phyloP scores from a whole-genome alignment of 192 early-diverging fungal species.

The Mortierella antarctica region DNA sequence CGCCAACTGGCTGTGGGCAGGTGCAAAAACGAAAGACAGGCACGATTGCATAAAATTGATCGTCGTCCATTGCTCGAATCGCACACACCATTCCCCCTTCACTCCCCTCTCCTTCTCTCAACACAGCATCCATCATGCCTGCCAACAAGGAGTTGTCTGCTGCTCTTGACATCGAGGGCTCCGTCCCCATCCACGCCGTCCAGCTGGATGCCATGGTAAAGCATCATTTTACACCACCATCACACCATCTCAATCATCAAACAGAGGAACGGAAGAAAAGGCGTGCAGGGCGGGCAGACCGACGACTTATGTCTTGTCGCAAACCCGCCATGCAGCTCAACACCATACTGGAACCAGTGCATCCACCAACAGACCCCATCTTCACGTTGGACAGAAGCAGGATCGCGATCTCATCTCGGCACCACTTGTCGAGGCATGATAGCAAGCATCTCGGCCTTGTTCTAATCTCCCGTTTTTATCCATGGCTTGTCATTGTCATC shows the following conservation, averaged over 20 bases:
- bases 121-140: constrained; percentile 39
- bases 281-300: too few relatives aligned
- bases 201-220: constrained; percentile 81
- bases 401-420: too few relatives aligned
- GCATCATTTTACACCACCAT: not conserved
- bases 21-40: too few relatives aligned
- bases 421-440: too few relatives aligned
- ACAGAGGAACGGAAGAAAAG: not conserved
- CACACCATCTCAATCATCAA: not conserved
- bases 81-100: too few relatives aligned
- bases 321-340: not conserved
- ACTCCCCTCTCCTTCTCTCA: constrained; percentile 4
- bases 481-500: not conserved
- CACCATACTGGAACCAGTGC: too few relatives aligned
- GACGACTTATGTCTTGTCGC: too few relatives aligned
- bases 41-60: too few relatives aligned
- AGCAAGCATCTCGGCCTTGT: not conserved
- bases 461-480: not conserved
- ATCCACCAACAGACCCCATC: too few relatives aligned
- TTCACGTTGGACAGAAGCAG: too few relatives aligned
- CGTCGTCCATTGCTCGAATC: too few relatives aligned
- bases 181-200: constrained; percentile 65
- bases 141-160: constrained; percentile 57
- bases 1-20: too few relatives aligned
- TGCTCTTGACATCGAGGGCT: constrained; percentile 71